Evolutionary conservation across 1,284 basidiomycete genomes (phyloP), one percentile per base, ranked within the genome.

Genomic region (Meripilus lineatus): DNA sequence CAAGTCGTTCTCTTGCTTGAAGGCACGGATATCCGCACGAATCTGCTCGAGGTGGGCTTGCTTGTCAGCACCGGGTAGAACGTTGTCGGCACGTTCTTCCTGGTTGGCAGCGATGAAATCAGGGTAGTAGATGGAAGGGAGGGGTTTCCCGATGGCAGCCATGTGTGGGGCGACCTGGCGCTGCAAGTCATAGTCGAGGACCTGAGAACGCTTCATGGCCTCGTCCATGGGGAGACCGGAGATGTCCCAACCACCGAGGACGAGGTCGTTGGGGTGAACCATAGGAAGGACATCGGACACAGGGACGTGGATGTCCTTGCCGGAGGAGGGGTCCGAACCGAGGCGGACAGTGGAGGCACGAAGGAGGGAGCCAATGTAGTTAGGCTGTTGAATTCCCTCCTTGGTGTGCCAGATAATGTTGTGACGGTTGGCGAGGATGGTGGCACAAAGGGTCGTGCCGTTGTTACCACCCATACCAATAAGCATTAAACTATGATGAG

Each of bases 101-200:
- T 99, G 95, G 75, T 98, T 98, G 57, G 95, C 93, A 47, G 95
- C 93, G 63, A 97, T 97, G 68, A 92, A 94, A 69, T 93, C 89
- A 42, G 91, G 89, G 58, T 89, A 93, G 77, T 97, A 98, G 70
- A 98, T 87, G 38, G 91, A 94, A 4, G 94, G 94, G 41, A 98
- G 78, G 37, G 95, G 96, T 57, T 80, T 79, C 47, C 81, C 82
- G 58, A 95, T 76, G 50, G 77, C 73, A 30, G 83, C 77, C 88
- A 98, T 90, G 65, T 84, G 73, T 6, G 93, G 90, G 20, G 76
- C 83, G 51, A 98, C 84, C 70, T 98, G 95, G 61, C 93, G 89
- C 75, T 98, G 95, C 46, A 98, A 81, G 66, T 99, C 95, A 62
- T 89, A 98, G 67, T 97, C 91, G 51, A 99, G 82, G 44, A 99